Conservation (phyloP, 495 filamentous ascomycete genomes). For the Hypoxylon lienhwacheense region DNA sequence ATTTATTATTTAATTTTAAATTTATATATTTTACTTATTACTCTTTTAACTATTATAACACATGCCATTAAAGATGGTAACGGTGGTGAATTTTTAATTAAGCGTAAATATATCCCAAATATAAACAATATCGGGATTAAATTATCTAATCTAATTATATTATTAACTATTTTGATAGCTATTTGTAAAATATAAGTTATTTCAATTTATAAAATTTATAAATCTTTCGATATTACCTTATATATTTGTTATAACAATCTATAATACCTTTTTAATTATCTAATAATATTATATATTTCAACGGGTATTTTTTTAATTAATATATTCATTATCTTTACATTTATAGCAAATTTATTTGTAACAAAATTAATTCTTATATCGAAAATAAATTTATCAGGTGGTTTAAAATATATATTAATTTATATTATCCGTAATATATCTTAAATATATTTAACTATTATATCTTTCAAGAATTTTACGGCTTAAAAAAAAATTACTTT, state of each 20-base stretch:
- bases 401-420: not conserved
- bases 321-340: not conserved
- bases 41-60: not conserved
- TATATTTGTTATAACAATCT: not conserved
- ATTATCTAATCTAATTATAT: not conserved
- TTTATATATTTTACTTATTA: not conserved
- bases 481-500: not conserved
- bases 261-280: not conserved
- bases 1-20: not conserved
- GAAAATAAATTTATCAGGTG: not conserved
- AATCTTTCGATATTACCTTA: not conserved
- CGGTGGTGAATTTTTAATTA: not conserved
- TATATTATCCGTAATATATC: not conserved
- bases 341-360: not conserved
- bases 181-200: not conserved
- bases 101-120: not conserved
- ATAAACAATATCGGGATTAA: not conserved
- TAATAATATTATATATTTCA: not conserved
- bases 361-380: not conserved
- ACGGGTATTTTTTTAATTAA: not conserved
- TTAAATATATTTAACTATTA: conserved; percentile 1
- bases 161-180: not conserved
- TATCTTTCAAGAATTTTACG: not conserved
- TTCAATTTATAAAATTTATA: not conserved
- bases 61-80: not conserved